Evolutionary conservation across 2,329 filamentous ascomycete genomes (phyloP), one percentile per base, ranked within the genome.

Genomic region (Alternaria hordeiaustralica): DNA sequence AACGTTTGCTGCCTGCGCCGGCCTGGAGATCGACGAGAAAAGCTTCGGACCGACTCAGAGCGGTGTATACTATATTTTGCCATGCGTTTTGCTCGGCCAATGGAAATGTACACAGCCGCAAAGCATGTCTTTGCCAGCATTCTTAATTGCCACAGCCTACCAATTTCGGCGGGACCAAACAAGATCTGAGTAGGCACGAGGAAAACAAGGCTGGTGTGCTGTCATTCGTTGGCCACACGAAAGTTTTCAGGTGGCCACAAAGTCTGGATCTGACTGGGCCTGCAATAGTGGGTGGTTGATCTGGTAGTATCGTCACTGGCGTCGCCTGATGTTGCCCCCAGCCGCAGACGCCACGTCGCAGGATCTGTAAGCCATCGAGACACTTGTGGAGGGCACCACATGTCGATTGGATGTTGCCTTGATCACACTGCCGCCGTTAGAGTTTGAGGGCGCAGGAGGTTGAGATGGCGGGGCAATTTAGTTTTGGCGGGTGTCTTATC

Each of bases 231-330:
- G 58, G 68, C 70, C 64, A 56, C 57, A 41, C 36, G 46, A 57
- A 57, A 47, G 53, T 41, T 50, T 50, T 58, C 55, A 28, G 49
- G 53, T 53, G 30, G 44, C 25, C 25, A 61, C 63, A 61, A 59
- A 62, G 66, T 72, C 67, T 73, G 66, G 74, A 74, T 69, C 66
- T 53, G 53, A 58, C 56, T 61, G 60, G 66, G 64, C 53, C 57
- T 53, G 13, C 49, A 36, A 53, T 30, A 30, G 28, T 58, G 59
- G 65, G 68, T 53, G 51, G 60, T 61, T 63, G 62, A 63, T 60
- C 60, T 54, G 21, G 41, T 26, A 47, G 11, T 26, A 47, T 28
- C 3, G 49, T 56, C 28, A 58, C 49, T 62, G 62, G 53, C 55
- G 41, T 61, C 55, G 58, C 60, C 55, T 64, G 25, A 28, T 58